Evolutionary conservation across 2,329 filamentous ascomycete species (phyloP).

Genomic region (Trichoderma sp.): DNA sequence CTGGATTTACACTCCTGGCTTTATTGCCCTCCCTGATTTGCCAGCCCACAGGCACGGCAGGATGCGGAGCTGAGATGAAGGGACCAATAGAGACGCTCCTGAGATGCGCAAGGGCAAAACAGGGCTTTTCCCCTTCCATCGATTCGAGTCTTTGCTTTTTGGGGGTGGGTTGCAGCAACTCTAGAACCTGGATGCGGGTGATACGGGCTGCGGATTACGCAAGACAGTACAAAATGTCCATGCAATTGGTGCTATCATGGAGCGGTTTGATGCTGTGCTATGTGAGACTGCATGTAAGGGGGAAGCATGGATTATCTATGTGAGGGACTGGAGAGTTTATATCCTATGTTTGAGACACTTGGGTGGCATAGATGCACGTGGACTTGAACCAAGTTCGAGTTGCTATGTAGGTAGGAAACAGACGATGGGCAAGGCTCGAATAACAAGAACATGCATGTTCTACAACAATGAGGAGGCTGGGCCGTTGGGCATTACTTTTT

Average conservation of each 20-base stretch:
- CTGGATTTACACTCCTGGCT: neutral
- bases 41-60: constrained; percentile 4
- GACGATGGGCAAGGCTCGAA: neutral
- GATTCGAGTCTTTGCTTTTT: neutral
- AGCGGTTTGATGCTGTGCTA: neutral
- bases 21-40: constrained; percentile 5
- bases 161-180: neutral
- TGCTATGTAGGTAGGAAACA: too few relatives aligned
- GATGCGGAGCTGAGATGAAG: constrained; percentile 10
- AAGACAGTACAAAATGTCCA: neutral
- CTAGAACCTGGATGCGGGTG: neutral
- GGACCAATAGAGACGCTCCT: neutral
- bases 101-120: neutral
- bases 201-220: neutral
- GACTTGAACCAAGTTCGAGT: neutral
- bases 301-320: neutral
- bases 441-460: neutral
- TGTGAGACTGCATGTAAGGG: constrained; percentile 8
- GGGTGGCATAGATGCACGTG: neutral
- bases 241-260: neutral
- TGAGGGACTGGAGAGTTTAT: neutral
- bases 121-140: neutral
- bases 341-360: neutral
- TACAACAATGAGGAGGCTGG: neutral
- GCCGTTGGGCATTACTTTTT: neutral